Conservation (phyloP, 1,284 basidiomycete species). For the Malassezia caprae region DNA sequence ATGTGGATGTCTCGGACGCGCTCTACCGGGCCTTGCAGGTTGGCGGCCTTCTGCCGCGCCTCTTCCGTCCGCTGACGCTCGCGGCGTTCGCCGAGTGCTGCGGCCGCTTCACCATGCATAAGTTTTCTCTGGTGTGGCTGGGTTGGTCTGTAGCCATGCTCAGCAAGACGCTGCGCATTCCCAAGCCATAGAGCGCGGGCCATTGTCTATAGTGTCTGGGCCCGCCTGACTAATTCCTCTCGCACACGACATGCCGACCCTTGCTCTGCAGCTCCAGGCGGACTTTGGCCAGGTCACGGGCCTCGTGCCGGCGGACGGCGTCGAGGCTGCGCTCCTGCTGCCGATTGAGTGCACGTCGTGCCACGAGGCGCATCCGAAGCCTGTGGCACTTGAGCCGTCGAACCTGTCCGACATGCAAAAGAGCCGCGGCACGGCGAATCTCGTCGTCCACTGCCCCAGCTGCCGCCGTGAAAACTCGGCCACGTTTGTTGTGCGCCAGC, state of each 20-base stretch:
- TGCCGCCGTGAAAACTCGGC: conserved; percentile 17
- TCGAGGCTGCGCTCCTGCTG: conserved; percentile 32
- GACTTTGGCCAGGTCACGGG: conserved; percentile 34
- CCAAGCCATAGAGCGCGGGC: conserved; percentile 31
- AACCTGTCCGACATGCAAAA: conserved; percentile 36
- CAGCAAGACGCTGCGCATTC: conserved; percentile 42
- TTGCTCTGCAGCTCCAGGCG: conserved; percentile 38
- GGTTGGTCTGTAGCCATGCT: conserved; percentile 43
- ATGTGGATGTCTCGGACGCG: conserved; percentile 22
- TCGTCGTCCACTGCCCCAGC: conserved; percentile 34
- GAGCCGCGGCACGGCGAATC: conserved; percentile 33
- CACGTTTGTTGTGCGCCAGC: conserved; percentile 5
- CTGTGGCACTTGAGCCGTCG: conserved; percentile 27
- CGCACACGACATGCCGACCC: conserved; percentile 14
- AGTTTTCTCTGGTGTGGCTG: conserved; percentile 32
- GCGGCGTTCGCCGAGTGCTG: conserved; percentile 13
- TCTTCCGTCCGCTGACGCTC: not conserved
- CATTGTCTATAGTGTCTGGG: not conserved
- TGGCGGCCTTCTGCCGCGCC: conserved; percentile 1
- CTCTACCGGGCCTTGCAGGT: conserved; percentile 14
- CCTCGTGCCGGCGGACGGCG: conserved; percentile 29
- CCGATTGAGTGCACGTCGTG: conserved; percentile 40
- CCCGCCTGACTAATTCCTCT: conserved; percentile 1
- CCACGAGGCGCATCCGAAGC: conserved; percentile 38
- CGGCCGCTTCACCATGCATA: conserved; percentile 30